Evolutionary conservation across 164 flowering plant species (phyloP).

Genomic region (Umbilicus rupestris): DNA sequence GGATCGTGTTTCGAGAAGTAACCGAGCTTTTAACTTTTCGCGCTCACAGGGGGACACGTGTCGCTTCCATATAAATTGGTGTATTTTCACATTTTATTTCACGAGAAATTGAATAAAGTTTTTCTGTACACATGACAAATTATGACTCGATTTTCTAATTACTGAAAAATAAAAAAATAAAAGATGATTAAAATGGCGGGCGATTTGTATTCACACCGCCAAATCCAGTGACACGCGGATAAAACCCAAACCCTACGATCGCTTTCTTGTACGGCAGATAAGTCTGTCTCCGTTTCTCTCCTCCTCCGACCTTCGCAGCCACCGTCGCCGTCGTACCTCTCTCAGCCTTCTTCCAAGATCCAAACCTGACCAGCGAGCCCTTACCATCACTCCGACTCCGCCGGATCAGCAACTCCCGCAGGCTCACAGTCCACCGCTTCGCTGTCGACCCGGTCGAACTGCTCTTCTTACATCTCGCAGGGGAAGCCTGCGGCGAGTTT

Average conservation of each 20-base stretch:
- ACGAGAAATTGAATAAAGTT: no score
- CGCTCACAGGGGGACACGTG: no score
- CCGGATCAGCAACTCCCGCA: constrained; percentile 18
- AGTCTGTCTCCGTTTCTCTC: background rate
- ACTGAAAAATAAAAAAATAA: background rate
- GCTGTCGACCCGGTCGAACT: constrained; percentile 29
- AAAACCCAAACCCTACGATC: background rate
- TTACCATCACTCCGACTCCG: constrained; percentile 34
- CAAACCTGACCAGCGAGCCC: constrained; percentile 27
- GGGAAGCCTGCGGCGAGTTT: constrained; percentile 7
- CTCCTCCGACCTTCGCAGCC: background rate
- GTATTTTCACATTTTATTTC: no score
- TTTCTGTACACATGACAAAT: no score
- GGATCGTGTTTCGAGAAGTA: no score
- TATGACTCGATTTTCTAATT: background rate
- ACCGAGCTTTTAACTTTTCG: no score
- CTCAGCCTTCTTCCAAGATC: background rate
- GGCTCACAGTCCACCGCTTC: constrained; percentile 26
- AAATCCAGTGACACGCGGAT: constrained; percentile 4
- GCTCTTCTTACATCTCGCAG: constrained; percentile 30
- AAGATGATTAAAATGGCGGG: constrained; percentile 3
- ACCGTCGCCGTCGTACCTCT: background rate
- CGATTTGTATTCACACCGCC: background rate
- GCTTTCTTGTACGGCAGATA: constrained; percentile 4
- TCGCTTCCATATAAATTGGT: no score